Conservation (phyloP, 352 stramenopile genomes). For the Phytophthora agathidicida region DNA sequence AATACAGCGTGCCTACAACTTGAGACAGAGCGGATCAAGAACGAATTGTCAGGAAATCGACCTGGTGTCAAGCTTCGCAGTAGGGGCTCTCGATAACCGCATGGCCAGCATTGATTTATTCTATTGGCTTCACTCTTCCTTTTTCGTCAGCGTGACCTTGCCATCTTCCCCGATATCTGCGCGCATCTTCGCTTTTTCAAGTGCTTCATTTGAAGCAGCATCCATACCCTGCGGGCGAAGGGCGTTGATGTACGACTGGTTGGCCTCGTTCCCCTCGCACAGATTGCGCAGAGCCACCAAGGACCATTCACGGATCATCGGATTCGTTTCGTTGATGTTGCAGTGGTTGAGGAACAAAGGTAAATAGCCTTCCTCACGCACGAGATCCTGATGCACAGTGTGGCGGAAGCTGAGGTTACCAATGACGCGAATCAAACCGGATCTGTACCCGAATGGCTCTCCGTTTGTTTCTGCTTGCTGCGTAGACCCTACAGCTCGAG, state of each 20-base stretch:
- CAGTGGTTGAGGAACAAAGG: conserved; percentile 90
- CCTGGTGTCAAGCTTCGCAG: background rate
- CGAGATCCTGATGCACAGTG: conserved; percentile 69
- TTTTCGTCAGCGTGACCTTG: conserved; percentile 34
- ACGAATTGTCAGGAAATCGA: conserved; percentile 8
- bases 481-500: conserved; percentile 7
- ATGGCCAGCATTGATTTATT: too few relatives aligned
- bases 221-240: conserved; percentile 69
- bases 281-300: conserved; percentile 89
- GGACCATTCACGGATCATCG: conserved; percentile 89
- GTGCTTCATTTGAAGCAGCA: conserved; percentile 15
- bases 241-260: conserved; percentile 68
- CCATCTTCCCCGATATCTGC: conserved; percentile 38
- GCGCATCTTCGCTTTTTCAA: conserved; percentile 42
- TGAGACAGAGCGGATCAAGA: conserved; percentile 19
- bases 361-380: conserved; percentile 76
- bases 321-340: conserved; percentile 89
- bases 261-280: conserved; percentile 85
- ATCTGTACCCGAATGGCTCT: conserved; percentile 77
- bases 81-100: background rate
- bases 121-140: too few relatives aligned
- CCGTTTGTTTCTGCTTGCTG: conserved; percentile 2
- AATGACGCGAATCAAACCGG: conserved; percentile 76
- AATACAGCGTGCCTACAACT: conserved; percentile 25
- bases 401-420: conserved; percentile 87